Evolutionary conservation across 2,329 filamentous ascomycete species (phyloP).

Genomic region (Trichoderma polysporum): DNA sequence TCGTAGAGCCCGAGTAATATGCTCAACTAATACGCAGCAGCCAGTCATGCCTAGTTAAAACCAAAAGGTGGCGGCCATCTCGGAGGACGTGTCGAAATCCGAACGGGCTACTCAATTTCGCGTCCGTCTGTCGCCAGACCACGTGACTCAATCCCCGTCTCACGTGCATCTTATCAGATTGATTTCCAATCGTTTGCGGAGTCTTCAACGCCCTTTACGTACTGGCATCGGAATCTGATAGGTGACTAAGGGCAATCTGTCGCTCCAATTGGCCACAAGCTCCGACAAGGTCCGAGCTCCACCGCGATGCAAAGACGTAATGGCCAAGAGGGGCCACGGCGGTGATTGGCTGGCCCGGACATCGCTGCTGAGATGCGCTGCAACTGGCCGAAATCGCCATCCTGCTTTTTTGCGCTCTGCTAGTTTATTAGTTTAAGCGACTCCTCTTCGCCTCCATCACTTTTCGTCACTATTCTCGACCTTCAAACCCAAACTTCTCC

Average conservation of each 20-base stretch:
- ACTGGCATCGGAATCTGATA: constrained; percentile 17
- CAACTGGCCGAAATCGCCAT: constrained; percentile 22
- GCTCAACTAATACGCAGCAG: no score
- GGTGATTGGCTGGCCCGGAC: constrained; percentile 13
- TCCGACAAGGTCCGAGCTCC: constrained; percentile 19
- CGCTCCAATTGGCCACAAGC: not conserved
- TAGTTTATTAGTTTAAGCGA: constrained; percentile 3
- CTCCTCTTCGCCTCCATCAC: not conserved
- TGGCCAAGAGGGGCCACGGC: constrained; percentile 18
- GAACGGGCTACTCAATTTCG: not conserved
- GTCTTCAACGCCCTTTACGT: constrained; percentile 2
- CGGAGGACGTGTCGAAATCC: constrained; percentile 16
- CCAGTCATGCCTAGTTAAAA: no score
- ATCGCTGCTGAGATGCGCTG: constrained; percentile 3
- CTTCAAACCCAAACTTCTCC: not conserved
- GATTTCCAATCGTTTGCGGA: constrained; percentile 14
- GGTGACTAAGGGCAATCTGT: not conserved
- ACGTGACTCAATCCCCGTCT: constrained; percentile 14
- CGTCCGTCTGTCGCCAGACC: constrained; percentile 9
- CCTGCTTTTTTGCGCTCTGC: constrained; percentile 4
- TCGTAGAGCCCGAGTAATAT: no score
- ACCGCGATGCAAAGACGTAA: constrained; percentile 17
- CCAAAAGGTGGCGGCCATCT: no score
- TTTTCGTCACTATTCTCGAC: not conserved
- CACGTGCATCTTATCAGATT: constrained; percentile 22